Percentiles rank a stretch among this genome's conserved stretches.
phyloP scores from a whole-genome alignment of 352 stramenopile species.

The Pythium coloratum region DNA sequence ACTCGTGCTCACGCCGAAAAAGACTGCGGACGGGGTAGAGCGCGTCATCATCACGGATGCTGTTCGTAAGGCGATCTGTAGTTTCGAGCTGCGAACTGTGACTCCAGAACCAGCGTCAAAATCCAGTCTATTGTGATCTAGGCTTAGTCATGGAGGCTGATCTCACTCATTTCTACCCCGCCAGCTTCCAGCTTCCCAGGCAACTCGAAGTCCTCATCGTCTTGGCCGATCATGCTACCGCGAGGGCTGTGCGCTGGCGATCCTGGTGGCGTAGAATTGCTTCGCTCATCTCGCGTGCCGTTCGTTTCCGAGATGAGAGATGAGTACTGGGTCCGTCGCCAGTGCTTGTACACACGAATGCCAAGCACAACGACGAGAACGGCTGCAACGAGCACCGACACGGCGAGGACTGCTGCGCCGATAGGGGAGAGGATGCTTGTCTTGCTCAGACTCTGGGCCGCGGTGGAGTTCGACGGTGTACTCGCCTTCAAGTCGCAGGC shows the following conservation, averaged over 20 bases:
- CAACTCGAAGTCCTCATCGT: slow-evolving; percentile 14
- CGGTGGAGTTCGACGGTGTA: neutral
- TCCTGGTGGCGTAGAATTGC: slow-evolving; percentile 19
- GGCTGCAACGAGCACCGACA: slow-evolving; percentile 11
- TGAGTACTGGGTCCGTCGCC: slow-evolving; percentile 20
- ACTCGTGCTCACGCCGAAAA: neutral
- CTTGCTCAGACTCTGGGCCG: slow-evolving; percentile 2
- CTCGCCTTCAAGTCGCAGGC: neutral
- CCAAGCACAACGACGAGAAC: slow-evolving; percentile 14
- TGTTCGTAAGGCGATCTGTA: slow-evolving; percentile 36
- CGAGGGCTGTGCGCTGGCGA: slow-evolving; percentile 19
- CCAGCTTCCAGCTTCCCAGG: slow-evolving; percentile 13
- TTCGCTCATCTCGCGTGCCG: slow-evolving; percentile 12
- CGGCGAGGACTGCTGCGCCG: neutral
- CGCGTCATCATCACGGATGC: slow-evolving; percentile 33
- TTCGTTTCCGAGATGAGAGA: slow-evolving; percentile 21
- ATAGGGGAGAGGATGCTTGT: neutral
- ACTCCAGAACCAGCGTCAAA: neutral
- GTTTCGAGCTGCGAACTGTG: slow-evolving; percentile 31
- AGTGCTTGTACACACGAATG: slow-evolving; percentile 11
- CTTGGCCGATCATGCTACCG: slow-evolving; percentile 13
- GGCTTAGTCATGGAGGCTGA: slow-evolving; percentile 24
- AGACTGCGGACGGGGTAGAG: neutral
- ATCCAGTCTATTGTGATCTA: neutral
- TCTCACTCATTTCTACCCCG: slow-evolving; percentile 28